Base-by-base conservation (phyloP, 257 asterid genomes). In the Lantana camara region DNA sequence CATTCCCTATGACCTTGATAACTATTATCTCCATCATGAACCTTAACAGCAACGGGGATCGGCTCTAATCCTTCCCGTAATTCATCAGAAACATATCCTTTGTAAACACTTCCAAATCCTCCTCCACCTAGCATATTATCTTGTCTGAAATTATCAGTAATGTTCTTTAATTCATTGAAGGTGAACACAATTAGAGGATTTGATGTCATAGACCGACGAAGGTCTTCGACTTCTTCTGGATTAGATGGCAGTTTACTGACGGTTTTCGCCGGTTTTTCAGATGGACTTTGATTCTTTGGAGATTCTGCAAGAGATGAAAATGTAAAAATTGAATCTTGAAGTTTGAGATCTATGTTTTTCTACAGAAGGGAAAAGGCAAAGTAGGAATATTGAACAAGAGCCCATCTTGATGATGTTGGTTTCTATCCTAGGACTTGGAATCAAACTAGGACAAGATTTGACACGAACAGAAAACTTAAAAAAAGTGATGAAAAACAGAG, bases 1-100 rank as follows among this genome's bases (percentile, higher is more conserved):
- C 98, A 93, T 65, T 90, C 98, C 65, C 97, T 75, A 68, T 93
- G 98, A 37, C 98, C 98, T 82, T 93, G 97, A 78, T 72, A 71
- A 54, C 98, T 93, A 60, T 90, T 90, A 60, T 85, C 95, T 55
- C 97, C 95, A 40, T 85, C 91, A 60, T 93, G 98, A 76, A 93
- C 97, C 81, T 93, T 93, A 56, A 85, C 95, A 57, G 97, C 97
- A 13, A 93, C 98, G 0, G 94, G 71, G 70, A 64, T 69, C 10
- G 88, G 66, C 37, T 82, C 68, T 21, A 77, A 66, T 24, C 84
- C 94, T 15, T 74, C 62, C 60, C 66, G 75, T 38, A 74, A 51
- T 37, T 79, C 89, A 38, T 78, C 85, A 4, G 85, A 53, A 66
- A 90, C 56, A 70, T 70, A 82, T 7, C 98, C 98, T 77, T 93